Evolutionary conservation across 225 moss, liverwort and hornwort species (phyloP).

Genomic region (Marchantia paleacea): DNA sequence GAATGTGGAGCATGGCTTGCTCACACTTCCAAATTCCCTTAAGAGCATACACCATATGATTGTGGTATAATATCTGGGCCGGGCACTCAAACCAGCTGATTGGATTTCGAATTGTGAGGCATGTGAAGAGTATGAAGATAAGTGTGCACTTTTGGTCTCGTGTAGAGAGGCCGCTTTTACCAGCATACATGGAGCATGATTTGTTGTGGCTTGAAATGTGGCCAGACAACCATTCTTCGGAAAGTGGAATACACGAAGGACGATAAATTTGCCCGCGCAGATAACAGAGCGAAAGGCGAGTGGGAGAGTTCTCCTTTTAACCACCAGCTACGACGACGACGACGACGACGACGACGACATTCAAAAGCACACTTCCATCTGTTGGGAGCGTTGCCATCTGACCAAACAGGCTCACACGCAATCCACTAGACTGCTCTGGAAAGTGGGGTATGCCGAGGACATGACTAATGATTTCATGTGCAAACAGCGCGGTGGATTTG

Average conservation of each 20-base stretch:
- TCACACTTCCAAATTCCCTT: no score
- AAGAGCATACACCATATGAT: background rate
- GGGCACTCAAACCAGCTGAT: background rate
- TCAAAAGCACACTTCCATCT: no score
- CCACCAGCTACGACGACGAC: no score
- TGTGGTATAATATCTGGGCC: background rate
- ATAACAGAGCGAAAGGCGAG: no score
- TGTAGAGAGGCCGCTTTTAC: background rate
- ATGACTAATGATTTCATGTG: conserved; percentile 7
- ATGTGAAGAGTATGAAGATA: background rate
- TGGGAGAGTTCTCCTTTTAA: no score
- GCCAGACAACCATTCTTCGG: background rate
- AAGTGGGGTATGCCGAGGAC: conserved; percentile 5
- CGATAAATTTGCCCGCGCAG: background rate
- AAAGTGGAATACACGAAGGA: background rate
- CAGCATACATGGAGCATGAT: background rate
- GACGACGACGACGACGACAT: no score
- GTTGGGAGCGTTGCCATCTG: background rate
- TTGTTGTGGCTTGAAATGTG: background rate
- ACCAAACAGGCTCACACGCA: background rate
- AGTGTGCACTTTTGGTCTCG: background rate
- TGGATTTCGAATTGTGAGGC: background rate
- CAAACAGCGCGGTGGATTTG: background rate
- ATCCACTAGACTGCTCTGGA: background rate
- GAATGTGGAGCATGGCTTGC: background rate